phyloP scores from a whole-genome alignment of 1,139 yeast genomes.

The Saccharomyces hybrid region DNA sequence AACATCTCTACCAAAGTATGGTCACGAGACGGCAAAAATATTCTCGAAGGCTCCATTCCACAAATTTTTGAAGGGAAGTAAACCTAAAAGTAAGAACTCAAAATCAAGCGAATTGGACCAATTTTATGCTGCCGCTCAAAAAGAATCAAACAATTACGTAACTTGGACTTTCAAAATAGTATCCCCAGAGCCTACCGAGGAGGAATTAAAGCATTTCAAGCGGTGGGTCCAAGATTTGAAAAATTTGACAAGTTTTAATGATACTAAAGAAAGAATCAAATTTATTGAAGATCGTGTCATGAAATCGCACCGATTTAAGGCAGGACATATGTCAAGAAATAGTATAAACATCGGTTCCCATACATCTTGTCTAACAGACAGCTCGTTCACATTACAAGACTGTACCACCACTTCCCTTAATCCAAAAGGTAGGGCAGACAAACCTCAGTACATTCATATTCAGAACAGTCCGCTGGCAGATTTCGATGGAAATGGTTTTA shows the following conservation, averaged over 20 bases:
- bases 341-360: slow-evolving; percentile 10
- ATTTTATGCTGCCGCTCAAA: slow-evolving; percentile 35
- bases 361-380: slow-evolving; percentile 4
- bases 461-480: slow-evolving; percentile 14
- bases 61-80: background rate
- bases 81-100: background rate
- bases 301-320: slow-evolving; percentile 17
- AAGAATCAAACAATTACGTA: slow-evolving; percentile 13
- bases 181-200: slow-evolving; percentile 28
- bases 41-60: background rate
- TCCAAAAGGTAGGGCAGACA: slow-evolving; percentile 9
- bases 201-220: slow-evolving; percentile 32
- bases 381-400: background rate
- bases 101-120: background rate
- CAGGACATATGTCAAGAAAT: slow-evolving; percentile 16
- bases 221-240: slow-evolving; percentile 43
- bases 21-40: background rate
- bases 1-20: background rate
- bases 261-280: slow-evolving; percentile 32
- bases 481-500: slow-evolving; percentile 6
- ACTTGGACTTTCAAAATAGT: slow-evolving; percentile 26
- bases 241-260: slow-evolving; percentile 35
- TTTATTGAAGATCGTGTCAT: slow-evolving; percentile 29
- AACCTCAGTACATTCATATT: slow-evolving; percentile 26
- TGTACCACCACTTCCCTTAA: slow-evolving; percentile 7